phyloP scores from a whole-genome alignment of 2,329 filamentous ascomycete genomes.

The Ophiosphaerella narmari region DNA sequence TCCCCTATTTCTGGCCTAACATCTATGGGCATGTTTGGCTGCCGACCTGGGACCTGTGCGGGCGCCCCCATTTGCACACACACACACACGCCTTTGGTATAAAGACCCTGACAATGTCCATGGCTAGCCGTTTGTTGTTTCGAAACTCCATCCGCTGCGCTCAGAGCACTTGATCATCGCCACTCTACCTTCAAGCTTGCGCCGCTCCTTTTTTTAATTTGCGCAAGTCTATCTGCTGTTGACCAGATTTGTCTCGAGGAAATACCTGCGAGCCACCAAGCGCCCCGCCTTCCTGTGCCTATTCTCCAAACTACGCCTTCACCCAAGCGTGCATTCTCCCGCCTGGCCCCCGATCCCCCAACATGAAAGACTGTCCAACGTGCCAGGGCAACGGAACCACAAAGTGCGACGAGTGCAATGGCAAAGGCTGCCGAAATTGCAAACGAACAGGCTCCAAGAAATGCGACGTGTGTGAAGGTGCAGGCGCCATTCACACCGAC shows the following conservation, averaged over 20 bases:
- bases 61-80: conserved; percentile 5
- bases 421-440: conserved; percentile 33
- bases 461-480: conserved; percentile 41
- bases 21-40: neutral
- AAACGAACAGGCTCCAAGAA: conserved; percentile 33
- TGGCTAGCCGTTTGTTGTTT: conserved; percentile 17
- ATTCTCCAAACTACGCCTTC: neutral
- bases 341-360: neutral
- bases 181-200: conserved; percentile 3
- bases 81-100: conserved; percentile 14
- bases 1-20: conserved; percentile 13
- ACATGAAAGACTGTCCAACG: conserved; percentile 40
- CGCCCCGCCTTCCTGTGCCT: neutral
- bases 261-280: no score
- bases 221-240: conserved; percentile 7
- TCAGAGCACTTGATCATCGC: neutral
- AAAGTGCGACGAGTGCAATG: conserved; percentile 42
- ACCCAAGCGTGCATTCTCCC: neutral
- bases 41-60: conserved; percentile 16
- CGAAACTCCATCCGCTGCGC: conserved; percentile 9
- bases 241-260: conserved; percentile 5
- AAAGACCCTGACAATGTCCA: conserved; percentile 18
- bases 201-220: conserved; percentile 6
- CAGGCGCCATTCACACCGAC: conserved; percentile 39
- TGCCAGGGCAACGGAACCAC: conserved; percentile 39